Conservation (phyloP, 768 basidiomycete species). For the Agrocybe pediades region DNA sequence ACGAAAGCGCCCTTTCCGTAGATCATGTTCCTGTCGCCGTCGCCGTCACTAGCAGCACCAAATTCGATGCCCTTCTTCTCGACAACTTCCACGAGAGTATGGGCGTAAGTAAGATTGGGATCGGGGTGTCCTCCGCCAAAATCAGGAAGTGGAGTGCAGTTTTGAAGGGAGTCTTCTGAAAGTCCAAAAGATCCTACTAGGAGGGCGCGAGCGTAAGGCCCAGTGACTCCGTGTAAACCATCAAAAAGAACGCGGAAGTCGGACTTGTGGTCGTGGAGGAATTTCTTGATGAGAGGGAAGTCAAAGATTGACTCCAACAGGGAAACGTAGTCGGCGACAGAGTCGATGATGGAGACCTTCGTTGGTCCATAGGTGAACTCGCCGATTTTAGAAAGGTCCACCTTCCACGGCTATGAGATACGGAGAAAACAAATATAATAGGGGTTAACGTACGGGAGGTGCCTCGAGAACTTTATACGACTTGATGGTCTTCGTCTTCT, state of each 20-base stretch:
- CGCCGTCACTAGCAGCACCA: slow-evolving; percentile 96
- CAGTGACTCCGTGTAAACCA: slow-evolving; percentile 94
- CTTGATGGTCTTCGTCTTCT: slow-evolving; percentile 83
- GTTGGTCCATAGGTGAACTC: slow-evolving; percentile 80
- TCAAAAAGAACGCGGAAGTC: slow-evolving; percentile 92
- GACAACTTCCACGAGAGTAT: slow-evolving; percentile 89
- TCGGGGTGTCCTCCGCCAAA: slow-evolving; percentile 99
- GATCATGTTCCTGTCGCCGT: slow-evolving; percentile 99
- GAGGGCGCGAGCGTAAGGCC: slow-evolving; percentile 91
- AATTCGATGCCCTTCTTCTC: slow-evolving; percentile 86
- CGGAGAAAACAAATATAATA: slow-evolving; percentile 5
- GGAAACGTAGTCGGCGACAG: slow-evolving; percentile 84
- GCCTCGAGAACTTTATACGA: slow-evolving; percentile 85
- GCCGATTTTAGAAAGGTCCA: slow-evolving; percentile 85
- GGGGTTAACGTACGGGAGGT: slow-evolving; percentile 54
- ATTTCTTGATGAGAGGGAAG: slow-evolving; percentile 88
- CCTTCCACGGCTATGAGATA: slow-evolving; percentile 41
- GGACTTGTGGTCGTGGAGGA: slow-evolving; percentile 68
- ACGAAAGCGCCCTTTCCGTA: slow-evolving; percentile 98
- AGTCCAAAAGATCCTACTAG: slow-evolving; percentile 84
- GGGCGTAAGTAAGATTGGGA: slow-evolving; percentile 97
- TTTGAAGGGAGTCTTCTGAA: slow-evolving; percentile 79
- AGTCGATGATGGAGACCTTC: slow-evolving; percentile 90
- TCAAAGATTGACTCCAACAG: slow-evolving; percentile 92
- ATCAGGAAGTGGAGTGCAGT: slow-evolving; percentile 89